These are phyloP conservation scores for Penicillium polonicum DNA, from an alignment of 2,329 filamentous ascomycete species.

Conservation along the genomic window DNA sequence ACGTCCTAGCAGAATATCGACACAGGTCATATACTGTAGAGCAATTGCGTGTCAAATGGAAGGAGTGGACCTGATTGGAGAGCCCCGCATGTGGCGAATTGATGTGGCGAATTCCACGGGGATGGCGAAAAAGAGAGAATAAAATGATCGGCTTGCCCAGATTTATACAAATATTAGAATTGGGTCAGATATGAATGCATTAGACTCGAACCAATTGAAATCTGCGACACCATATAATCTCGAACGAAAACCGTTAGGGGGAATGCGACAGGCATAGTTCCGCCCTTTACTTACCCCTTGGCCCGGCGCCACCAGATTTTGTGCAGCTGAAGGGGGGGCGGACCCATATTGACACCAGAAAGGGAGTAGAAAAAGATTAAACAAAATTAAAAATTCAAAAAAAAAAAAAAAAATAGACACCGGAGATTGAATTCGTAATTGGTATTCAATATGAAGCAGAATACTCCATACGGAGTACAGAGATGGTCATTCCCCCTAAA, in stretches of 20 bases:
- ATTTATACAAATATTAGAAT: background rate
- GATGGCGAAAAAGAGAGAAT: background rate
- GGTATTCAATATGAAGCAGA: background rate
- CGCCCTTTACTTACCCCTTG: constrained; percentile 2
- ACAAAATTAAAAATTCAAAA: background rate
- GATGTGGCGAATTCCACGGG: constrained; percentile 8
- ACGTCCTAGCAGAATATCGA: background rate
- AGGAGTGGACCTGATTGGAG: background rate
- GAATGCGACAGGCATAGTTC: background rate
- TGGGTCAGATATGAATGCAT: background rate
- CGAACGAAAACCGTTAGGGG: background rate
- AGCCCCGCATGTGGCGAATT: constrained; percentile 7
- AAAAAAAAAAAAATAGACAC: background rate
- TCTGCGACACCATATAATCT: background rate
- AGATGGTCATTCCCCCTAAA: background rate
- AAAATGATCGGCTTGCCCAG: background rate
- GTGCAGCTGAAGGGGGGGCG: constrained; percentile 14
- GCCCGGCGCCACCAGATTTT: constrained; percentile 14
- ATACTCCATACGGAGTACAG: background rate
- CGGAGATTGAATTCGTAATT: background rate
- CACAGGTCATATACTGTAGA: constrained; percentile 2
- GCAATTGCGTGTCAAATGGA: background rate
- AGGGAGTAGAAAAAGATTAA: constrained; percentile 11
- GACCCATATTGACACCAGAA: constrained; percentile 17
- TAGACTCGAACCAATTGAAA: background rate